Evolutionary conservation across 768 basidiomycete species (phyloP), one percentile per base, ranked within the genome.

Genomic region (Hortiboletus campestris): DNA sequence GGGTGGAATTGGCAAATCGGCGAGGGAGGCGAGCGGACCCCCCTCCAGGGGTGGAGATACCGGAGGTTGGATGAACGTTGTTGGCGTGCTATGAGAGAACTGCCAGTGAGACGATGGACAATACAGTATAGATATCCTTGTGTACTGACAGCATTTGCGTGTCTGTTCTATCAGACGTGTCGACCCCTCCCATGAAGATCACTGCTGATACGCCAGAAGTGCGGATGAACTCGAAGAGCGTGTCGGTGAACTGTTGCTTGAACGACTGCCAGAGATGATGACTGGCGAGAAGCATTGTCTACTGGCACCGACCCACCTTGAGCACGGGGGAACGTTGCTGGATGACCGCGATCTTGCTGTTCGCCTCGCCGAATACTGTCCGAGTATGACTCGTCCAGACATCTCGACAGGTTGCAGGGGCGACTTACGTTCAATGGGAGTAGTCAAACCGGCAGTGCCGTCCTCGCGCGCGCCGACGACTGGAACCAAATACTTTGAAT

Each of bases 321-420:
- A 93, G 70, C 3, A 83, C 82, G 16, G 91, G 91, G 19, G 91
- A 91, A 54, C 89, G 75, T 63, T 93, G 91, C 63, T 91, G 91
- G 17, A 93, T 68, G 45, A 90, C 75, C 36, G 82, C 75, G n/a
- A 92, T 55, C 43, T 79, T 68, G 47, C 71, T 60, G 6, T 74
- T 76, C 32, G 74, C 65, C 43, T 75, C 77, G 8, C 87, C 86
- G 62, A 85, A 92, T 9, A 93, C 90, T 92, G 63, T 0, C 25
- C 20, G 25, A 34, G 46, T 12, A 42, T 38, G 29, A 57, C 40
- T 51, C 46, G 51, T 53, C 38, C 32, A 42, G 34, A 42, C 11
- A 31, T 34, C 41, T 40, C 49, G 45, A 48, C 25, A 16, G 38
- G 36, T 11, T 20, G 34, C 36, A 29, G n/a, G 0, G 32, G 20